phyloP scores from a whole-genome alignment of 164 flowering plant genomes.

The Tetracentron sinense region DNA sequence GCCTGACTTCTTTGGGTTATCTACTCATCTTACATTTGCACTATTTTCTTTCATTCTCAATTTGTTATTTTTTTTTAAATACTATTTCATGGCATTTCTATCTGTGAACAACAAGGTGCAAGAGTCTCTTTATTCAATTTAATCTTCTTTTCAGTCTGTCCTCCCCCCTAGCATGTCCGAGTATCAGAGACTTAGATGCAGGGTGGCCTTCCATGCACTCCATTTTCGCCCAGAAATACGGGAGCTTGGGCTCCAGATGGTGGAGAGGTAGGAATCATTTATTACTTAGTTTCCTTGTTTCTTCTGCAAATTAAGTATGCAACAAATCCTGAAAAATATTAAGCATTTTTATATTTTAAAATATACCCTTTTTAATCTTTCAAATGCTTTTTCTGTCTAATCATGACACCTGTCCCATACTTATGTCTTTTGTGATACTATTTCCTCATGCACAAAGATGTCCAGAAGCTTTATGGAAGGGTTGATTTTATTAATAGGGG shows the following conservation, averaged over 20 bases:
- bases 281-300: not conserved
- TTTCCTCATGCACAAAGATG: not conserved
- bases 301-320: no score
- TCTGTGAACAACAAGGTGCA: not conserved
- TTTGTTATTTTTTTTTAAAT: not conserved
- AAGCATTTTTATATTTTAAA: no score
- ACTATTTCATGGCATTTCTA: not conserved
- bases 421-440: not conserved
- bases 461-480: not conserved
- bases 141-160: slow-evolving; percentile 50
- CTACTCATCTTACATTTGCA: not conserved
- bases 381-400: not conserved
- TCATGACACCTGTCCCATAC: not conserved
- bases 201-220: slow-evolving; percentile 96
- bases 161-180: slow-evolving; percentile 81
- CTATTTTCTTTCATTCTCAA: not conserved
- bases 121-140: not conserved
- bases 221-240: slow-evolving; percentile 79
- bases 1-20: no score
- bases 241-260: slow-evolving; percentile 65
- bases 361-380: not conserved
- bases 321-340: not conserved
- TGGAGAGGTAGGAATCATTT: slow-evolving; percentile 53
- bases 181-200: slow-evolving; percentile 88
- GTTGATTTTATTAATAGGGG: not conserved